phyloP scores from a whole-genome alignment of 169 alveolate genomes.

The Eimeria acervulina region DNA sequence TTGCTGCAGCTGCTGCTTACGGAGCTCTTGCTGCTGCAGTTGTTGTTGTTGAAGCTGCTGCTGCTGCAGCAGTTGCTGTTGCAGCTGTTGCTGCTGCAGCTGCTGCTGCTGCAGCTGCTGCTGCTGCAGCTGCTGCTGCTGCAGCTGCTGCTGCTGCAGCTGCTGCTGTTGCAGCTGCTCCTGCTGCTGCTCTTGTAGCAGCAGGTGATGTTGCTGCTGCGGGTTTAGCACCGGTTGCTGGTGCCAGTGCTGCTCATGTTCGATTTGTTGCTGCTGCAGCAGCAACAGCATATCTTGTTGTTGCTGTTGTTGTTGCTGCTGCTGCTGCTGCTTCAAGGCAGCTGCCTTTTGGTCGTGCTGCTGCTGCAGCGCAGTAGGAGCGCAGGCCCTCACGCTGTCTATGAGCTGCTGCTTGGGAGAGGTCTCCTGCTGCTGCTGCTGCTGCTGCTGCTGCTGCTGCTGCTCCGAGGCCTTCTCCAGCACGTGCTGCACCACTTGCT shows the following conservation, averaged over 20 bases:
- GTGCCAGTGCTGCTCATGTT: too few species aligned
- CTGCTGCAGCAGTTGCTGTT: too few species aligned
- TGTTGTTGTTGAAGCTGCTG: too few species aligned
- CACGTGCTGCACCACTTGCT: constrained; percentile 55
- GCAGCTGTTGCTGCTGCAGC: too few species aligned
- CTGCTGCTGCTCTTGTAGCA: not conserved
- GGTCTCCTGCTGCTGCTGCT: too few species aligned
- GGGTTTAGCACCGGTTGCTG: not conserved
- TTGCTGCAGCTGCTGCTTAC: constrained; percentile 24
- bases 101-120: constrained; percentile 5
- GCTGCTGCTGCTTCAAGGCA: not conserved
- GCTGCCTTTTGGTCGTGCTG: not conserved
- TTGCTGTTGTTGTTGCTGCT: not conserved
- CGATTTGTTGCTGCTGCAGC: too few species aligned
- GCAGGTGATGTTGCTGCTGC: constrained; percentile 19
- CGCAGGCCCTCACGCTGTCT: constrained; percentile 44
- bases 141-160: not conserved
- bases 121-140: constrained; percentile 10
- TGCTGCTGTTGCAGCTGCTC: not conserved
- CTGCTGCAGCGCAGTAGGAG: constrained; percentile 16
- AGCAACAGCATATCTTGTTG: not conserved
- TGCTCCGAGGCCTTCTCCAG: constrained; percentile 7
- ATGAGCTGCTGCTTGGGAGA: constrained; percentile 35
- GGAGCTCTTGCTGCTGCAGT: too few species aligned
- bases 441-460: too few species aligned